Base-by-base conservation (phyloP, 345 rosid genomes). In the Triadica sebifera region DNA sequence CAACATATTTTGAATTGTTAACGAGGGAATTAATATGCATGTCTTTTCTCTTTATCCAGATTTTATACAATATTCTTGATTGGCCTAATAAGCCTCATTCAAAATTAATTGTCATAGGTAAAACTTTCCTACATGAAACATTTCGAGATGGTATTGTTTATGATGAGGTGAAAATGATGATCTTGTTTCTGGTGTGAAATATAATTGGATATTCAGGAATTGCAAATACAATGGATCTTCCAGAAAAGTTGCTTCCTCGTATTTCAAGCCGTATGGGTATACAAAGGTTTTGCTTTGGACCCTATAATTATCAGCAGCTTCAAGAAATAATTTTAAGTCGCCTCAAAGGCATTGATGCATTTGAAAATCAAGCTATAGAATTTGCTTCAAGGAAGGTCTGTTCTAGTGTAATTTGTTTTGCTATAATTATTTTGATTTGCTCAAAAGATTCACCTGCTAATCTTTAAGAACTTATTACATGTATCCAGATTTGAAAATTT, bases 201-300 rank as follows among this genome's bases (percentile, higher is more conserved):
- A 60, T 65, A 41, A 67, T 50, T 46, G 50, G 68, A 6, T 57
- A 72, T 82, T 76, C 82, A 89, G 98, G 98, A 57, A 91, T 94
- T 81, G 97, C 98, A 74, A 94, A 94, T 80, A 94, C 98, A 25
- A 94, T 93, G 98, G 98, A 94, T 84, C 97, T 94, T 71, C 98
- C 97, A 61, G 98, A 94, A 84, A 94, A 93, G 88, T 74, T 94
- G 78, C 97, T 94, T 76, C 98, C 98, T 71, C 97, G 98, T 60
- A 93, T 94, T 70, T 94, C 98, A 65, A 94, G 98, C 81, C 86
- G 98, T 61, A 85, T 93, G 97, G 98, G 98, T 79, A 89, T 94
- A 60, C 97, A 93, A 73, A 92, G 98, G 84, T 92, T 92, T 24
- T 92, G 98, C 82, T 94, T 94, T 72, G 94, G 97, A 72, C 98